Evolutionary conservation across 352 stramenopile species (phyloP).

Genomic region (Phytophthora palmivora): DNA sequence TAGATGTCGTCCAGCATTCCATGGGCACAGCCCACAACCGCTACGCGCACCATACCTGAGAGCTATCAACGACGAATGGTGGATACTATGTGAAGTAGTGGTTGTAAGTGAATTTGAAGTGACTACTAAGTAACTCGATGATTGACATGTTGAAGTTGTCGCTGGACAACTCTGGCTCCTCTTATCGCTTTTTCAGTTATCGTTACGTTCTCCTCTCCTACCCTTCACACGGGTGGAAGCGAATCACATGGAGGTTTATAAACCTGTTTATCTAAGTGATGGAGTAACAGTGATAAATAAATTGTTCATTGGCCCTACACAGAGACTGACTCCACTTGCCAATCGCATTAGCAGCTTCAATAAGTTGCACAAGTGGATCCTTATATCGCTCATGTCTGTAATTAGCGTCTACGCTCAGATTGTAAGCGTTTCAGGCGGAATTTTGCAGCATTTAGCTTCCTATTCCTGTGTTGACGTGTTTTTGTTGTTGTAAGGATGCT

Average conservation of each 20-base stretch:
- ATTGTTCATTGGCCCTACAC: no score
- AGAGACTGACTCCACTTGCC: no score
- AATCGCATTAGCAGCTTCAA: no score
- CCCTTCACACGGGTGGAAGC: no score
- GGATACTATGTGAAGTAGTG: constrained; percentile 7
- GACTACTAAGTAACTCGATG: neutral
- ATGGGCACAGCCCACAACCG: constrained; percentile 98
- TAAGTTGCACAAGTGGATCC: neutral
- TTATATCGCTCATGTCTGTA: constrained; percentile 4
- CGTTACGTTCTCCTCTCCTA: no score
- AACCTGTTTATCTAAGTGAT: no score
- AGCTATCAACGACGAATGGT: constrained; percentile 2
- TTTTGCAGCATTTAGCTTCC: neutral
- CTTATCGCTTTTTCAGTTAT: no score
- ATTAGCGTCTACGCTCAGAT: constrained; percentile 10
- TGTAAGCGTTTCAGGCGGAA: constrained; percentile 21
- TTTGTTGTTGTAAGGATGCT: no score
- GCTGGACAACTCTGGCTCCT: no score
- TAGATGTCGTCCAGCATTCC: constrained; percentile 99
- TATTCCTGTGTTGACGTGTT: no score
- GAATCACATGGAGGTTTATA: no score
- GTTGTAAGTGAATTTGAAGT: constrained; percentile 10
- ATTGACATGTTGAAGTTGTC: constrained; percentile 9
- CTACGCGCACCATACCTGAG: constrained; percentile 75
- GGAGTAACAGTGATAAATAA: no score